Base-by-base conservation (phyloP, 2,329 filamentous ascomycete species). In the Phialophora verrucosa region DNA sequence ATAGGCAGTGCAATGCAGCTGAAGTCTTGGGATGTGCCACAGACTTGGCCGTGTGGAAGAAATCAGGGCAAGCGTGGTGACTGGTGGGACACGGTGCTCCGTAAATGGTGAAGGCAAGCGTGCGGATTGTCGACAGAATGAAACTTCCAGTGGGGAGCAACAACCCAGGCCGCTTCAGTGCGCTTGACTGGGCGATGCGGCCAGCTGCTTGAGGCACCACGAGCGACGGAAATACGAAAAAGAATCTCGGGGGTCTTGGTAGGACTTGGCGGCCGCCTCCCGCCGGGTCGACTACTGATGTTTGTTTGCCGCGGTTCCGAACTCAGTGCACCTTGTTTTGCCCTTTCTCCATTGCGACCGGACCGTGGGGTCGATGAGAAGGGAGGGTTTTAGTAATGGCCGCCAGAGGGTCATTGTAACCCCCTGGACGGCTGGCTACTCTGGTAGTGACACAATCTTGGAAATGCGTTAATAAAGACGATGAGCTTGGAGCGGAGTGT, bases 1-100 rank as follows among this genome's bases (percentile, higher is more conserved):
- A 8, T 5, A 51, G 49, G 49, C 49, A 51, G 49, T 51, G 49
- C n/a, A 51, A 4, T 25, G 49, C 49, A 51, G 49, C 49, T 51
- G 49, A 51, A 29, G 25, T 5, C 38, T 44, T 27, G 20, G 44
- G 20, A 23, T 49, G 17, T 20, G 44, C 17, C 44, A 49, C 17
- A 23, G 20, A 20, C 32, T 35, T 35, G 32, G 32, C 32, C 32
- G 11, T 35, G 32, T 35, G 32, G 32, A 35, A 35, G 8, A 35
- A 49, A 23, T 10, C 11, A 49, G 44, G 44, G 44, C 10, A 49
- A 49, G 17, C 44, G 44, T 20, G 44, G 44, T 35, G 10, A 31
- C 31, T 2, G 11, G 32, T 35, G 32, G 31, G 32, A 11, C 32
- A 10, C 32, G 32, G 32, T 35, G 11, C 32, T 35, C 44, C 17